Percentiles rank a stretch among this genome's conserved stretches.
phyloP scores from a whole-genome alignment of 2,329 filamentous ascomycete species.

The Calonectria hongkongensis region DNA sequence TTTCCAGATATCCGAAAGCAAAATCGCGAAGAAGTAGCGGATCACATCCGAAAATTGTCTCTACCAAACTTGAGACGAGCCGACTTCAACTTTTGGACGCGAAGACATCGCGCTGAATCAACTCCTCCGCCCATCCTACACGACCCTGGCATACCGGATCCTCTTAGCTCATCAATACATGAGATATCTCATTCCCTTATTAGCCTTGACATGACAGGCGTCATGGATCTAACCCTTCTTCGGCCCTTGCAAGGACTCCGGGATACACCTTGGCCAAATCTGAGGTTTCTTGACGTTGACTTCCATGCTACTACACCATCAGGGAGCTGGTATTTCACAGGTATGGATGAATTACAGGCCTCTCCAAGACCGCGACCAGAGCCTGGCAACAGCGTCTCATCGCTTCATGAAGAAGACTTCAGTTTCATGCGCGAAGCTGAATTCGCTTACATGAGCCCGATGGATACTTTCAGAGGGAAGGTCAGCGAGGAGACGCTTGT shows the following conservation, averaged over 20 bases:
- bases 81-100: constrained; percentile 25
- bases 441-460: background rate
- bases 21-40: constrained; percentile 28
- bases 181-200: constrained; percentile 29
- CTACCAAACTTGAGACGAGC: constrained; percentile 19
- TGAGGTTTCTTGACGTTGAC: constrained; percentile 19
- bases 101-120: constrained; percentile 7
- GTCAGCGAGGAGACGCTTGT: constrained; percentile 8
- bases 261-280: constrained; percentile 12
- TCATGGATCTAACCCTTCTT: constrained; percentile 21
- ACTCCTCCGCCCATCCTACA: constrained; percentile 1
- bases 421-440: constrained; percentile 14
- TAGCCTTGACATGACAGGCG: constrained; percentile 27
- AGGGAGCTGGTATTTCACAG: constrained; percentile 31
- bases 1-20: constrained; percentile 22
- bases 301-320: constrained; percentile 28
- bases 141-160: constrained; percentile 5
- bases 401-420: constrained; percentile 28
- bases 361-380: background rate
- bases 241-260: constrained; percentile 16
- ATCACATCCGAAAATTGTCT: background rate
- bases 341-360: background rate
- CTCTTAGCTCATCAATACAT: constrained; percentile 25
- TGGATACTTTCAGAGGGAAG: background rate
- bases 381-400: background rate